Evolutionary conservation across 2,329 filamentous ascomycete species (phyloP).

Genomic region (Aspergillus melleus): DNA sequence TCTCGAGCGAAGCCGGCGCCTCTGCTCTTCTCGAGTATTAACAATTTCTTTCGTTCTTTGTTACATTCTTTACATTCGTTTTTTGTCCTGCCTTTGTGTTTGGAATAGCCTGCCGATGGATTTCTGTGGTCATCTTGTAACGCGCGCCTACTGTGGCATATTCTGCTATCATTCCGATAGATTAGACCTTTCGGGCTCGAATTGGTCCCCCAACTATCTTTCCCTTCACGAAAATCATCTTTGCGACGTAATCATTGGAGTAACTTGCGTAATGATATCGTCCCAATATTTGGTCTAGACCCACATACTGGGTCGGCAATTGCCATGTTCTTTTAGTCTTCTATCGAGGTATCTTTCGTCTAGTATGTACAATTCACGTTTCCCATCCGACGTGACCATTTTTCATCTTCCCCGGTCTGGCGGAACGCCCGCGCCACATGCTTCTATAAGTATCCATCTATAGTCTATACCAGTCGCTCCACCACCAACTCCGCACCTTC

Average conservation of each 20-base stretch:
- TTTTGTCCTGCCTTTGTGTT: slow-evolving; percentile 1
- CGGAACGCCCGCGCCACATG: slow-evolving; percentile 20
- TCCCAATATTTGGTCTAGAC: not conserved
- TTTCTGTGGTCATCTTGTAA: not conserved
- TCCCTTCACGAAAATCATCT: not conserved
- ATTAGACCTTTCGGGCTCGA: not conserved
- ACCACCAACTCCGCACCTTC: slow-evolving; percentile 30
- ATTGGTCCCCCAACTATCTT: not conserved
- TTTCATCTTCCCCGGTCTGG: not conserved
- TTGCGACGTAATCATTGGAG: not conserved
- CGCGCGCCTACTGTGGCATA: not conserved
- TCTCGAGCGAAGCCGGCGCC: slow-evolving; percentile 90
- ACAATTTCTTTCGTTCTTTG: slow-evolving; percentile 5
- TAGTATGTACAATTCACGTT: not conserved
- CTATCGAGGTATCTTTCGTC: not conserved
- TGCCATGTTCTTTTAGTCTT: not conserved
- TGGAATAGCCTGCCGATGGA: not conserved
- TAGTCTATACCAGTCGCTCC: slow-evolving; percentile 34
- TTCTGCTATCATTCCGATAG: not conserved
- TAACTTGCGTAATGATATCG: not conserved
- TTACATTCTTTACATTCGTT: slow-evolving; percentile 2
- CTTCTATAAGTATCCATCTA: not conserved
- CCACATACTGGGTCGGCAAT: not conserved
- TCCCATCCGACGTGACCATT: not conserved
- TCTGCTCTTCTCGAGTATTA: slow-evolving; percentile 64